Percentiles rank a stretch among this genome's conserved stretches.
Conservation (phyloP, 2,329 filamentous ascomycete species). For the Coniochaeta sp. region DNA sequence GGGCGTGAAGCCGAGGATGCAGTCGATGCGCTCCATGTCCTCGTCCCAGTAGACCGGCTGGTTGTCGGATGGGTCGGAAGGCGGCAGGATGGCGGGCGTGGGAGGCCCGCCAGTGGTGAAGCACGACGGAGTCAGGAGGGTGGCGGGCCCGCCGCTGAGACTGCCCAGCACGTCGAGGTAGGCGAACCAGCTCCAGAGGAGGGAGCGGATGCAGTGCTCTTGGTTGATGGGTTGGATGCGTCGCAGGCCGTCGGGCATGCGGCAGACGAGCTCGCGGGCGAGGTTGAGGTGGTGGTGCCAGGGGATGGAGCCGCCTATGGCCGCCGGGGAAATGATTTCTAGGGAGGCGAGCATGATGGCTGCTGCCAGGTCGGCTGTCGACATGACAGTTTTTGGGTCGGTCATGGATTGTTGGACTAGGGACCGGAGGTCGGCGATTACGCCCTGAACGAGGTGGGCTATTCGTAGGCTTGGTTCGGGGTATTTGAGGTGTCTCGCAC, state of each 20-base stretch:
- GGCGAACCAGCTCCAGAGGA: constrained; percentile 75
- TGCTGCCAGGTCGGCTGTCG: constrained; percentile 68
- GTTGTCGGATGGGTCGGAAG: constrained; percentile 25
- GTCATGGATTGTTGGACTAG: constrained; percentile 44
- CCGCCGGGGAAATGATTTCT: constrained; percentile 75
- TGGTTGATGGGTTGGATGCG: constrained; percentile 38
- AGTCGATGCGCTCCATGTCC: constrained; percentile 65
- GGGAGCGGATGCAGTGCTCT: constrained; percentile 58
- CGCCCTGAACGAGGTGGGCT: constrained; percentile 70
- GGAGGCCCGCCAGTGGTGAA: not conserved
- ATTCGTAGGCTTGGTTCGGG: constrained; percentile 71
- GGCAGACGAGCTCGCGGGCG: constrained; percentile 67
- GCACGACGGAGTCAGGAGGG: not conserved
- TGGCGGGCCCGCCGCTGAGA: constrained; percentile 52
- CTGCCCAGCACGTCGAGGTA: constrained; percentile 77
- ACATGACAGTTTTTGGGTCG: constrained; percentile 54
- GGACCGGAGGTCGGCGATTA: constrained; percentile 61
- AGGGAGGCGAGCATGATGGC: constrained; percentile 80
- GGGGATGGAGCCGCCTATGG: constrained; percentile 71
- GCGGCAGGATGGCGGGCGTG: not conserved
- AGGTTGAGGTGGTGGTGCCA: constrained; percentile 76
- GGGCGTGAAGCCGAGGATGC: constrained; percentile 72
- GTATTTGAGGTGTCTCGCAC: constrained; percentile 66
- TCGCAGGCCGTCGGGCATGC: constrained; percentile 39
- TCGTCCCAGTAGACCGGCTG: constrained; percentile 42